A percentile compares a stretch with the other conserved stretches of the same genome.
phyloP scores from a whole-genome alignment of 2,329 filamentous ascomycete genomes.

The Periconia digitata region DNA sequence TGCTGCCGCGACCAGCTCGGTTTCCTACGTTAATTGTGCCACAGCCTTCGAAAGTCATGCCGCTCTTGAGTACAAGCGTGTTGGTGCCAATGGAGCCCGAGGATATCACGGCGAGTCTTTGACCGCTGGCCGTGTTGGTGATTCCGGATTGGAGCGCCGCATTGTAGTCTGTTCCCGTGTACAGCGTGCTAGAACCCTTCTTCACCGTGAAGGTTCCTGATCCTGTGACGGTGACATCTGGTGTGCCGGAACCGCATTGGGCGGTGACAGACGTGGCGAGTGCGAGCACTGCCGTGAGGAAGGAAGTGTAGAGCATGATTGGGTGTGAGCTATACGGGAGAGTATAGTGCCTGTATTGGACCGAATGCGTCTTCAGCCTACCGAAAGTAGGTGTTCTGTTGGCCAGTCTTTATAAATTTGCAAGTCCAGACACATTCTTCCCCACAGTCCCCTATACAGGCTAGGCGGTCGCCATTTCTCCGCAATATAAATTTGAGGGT shows the following conservation, averaged over 20 bases:
- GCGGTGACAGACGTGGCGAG: constrained; percentile 43
- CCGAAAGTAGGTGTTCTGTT: neutral
- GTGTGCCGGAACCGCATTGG: constrained; percentile 53
- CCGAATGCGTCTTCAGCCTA: neutral
- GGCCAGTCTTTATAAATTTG: neutral
- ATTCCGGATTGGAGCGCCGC: constrained; percentile 58
- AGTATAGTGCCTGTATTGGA: neutral
- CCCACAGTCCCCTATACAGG: neutral
- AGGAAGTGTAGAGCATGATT: constrained; percentile 41
- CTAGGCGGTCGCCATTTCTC: neutral
- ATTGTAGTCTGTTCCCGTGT: constrained; percentile 57
- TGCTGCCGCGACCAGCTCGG: constrained; percentile 53
- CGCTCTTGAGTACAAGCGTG: constrained; percentile 54
- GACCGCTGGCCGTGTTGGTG: constrained; percentile 40
- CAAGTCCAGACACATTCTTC: neutral
- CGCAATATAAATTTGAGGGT: neutral
- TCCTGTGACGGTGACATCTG: constrained; percentile 52
- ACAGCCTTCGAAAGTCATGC: constrained; percentile 62
- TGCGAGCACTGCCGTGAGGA: constrained; percentile 47
- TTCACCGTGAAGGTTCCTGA: constrained; percentile 51
- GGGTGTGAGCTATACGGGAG: neutral
- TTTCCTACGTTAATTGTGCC: constrained; percentile 55
- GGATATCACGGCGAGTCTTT: constrained; percentile 57
- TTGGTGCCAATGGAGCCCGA: constrained; percentile 58
- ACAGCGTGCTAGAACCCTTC: constrained; percentile 50